Evolutionary conservation across 2,329 filamentous ascomycete genomes (phyloP).

Genomic region (Cadophora malorum): DNA sequence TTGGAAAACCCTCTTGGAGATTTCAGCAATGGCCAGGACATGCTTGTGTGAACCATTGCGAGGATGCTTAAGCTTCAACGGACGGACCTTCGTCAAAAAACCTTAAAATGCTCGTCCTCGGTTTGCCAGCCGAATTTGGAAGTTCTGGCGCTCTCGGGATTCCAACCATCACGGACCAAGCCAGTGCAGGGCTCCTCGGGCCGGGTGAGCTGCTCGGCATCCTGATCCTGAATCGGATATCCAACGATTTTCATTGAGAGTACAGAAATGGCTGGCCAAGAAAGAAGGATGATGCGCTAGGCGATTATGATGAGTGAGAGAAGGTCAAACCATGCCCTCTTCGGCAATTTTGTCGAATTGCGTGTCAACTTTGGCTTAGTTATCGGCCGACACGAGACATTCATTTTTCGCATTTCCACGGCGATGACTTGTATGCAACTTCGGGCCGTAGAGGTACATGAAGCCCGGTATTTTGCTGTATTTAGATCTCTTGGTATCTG

Average conservation of each 20-base stretch:
- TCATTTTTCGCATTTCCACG: not conserved
- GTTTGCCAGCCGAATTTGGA: constrained; percentile 2
- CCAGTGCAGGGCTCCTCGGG: constrained; percentile 2
- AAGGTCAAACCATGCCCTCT: not conserved
- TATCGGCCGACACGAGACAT: not conserved
- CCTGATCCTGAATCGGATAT: not conserved
- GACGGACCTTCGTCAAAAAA: not conserved
- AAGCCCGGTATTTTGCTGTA: constrained; percentile 4
- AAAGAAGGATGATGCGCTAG: not conserved
- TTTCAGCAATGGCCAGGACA: not conserved
- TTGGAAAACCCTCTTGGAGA: not conserved
- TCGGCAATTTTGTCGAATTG: constrained; percentile 2
- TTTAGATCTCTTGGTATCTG: constrained; percentile 4
- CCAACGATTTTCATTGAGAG: not conserved
- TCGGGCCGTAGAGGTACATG: constrained; percentile 15
- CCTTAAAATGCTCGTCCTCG: not conserved
- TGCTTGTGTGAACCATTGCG: constrained; percentile 15
- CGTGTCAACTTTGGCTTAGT: constrained; percentile 12
- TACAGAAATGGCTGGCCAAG: constrained; percentile 10
- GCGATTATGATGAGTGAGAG: not conserved
- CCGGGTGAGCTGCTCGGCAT: not conserved
- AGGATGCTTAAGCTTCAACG: constrained; percentile 12
- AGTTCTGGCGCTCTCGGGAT: constrained; percentile 9
- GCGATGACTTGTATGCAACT: not conserved
- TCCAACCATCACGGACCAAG: not conserved